Evolutionary conservation across 78 protist species (phyloP).

Genomic region (Polysphondylium violaceum): DNA sequence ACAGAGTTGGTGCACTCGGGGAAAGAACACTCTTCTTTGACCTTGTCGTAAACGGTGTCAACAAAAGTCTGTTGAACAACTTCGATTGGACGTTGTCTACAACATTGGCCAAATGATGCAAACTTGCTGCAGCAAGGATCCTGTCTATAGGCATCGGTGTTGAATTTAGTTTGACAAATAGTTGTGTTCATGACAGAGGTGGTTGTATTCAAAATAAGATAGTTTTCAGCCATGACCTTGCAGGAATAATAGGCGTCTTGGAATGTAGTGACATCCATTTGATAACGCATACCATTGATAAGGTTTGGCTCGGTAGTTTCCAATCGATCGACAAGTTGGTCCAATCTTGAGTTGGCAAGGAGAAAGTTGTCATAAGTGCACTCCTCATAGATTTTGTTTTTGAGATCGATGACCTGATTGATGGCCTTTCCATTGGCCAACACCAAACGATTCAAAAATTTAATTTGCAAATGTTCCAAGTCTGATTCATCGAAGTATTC

Average conservation of each 20-base stretch:
- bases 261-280: conserved; percentile 6
- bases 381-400: neutral
- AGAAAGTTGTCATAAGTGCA: neutral
- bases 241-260: conserved; percentile 11
- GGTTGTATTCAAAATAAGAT: neutral
- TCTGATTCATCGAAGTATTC: neutral
- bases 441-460: neutral
- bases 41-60: neutral
- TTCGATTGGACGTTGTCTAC: neutral
- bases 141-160: neutral
- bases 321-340: neutral
- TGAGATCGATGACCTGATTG: neutral
- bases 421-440: neutral
- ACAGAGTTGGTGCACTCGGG: conserved; percentile 36
- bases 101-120: neutral
- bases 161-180: neutral
- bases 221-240: neutral
- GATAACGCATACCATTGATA: conserved; percentile 10
- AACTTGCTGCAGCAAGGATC: conserved; percentile 54
- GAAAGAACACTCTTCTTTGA: conserved; percentile 10
- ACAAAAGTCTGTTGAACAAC: neutral
- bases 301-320: neutral
- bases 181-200: neutral
- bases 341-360: too few species aligned
- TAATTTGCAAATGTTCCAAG: neutral